Conservation (phyloP, 192 early-diverging fungal species). For the Thoreauomyces humboldtii region DNA sequence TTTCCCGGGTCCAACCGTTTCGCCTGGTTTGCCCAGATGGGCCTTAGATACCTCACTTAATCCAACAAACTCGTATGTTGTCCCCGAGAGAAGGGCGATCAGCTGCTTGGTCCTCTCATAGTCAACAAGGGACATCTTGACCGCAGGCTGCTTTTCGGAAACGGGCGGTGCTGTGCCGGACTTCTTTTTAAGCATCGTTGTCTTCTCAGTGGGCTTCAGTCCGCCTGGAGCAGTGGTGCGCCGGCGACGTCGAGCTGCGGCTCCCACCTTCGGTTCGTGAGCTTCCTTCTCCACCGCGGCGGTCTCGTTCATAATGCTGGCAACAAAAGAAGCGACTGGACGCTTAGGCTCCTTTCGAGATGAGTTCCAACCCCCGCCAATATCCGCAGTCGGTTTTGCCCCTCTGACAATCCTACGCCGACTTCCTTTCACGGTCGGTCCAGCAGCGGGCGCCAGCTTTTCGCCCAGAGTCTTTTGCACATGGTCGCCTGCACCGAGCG, state of each 20-base stretch:
- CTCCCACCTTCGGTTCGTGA: neutral
- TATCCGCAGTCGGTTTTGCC: neutral
- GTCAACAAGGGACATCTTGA: conserved; percentile 13
- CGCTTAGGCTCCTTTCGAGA: neutral
- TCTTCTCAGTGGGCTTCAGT: too few relatives aligned
- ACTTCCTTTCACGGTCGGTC: neutral
- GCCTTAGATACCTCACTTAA: conserved; percentile 6
- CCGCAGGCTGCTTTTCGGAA: conserved; percentile 3
- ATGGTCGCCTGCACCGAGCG: too few relatives aligned
- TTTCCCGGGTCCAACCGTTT: too few relatives aligned
- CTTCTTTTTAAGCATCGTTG: too few relatives aligned
- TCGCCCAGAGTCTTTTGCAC: neutral
- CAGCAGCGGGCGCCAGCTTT: neutral
- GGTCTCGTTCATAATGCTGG: conserved; percentile 1
- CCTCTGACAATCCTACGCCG: neutral
- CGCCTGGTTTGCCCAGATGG: neutral
- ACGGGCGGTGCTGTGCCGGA: neutral
- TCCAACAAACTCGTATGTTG: conserved; percentile 26
- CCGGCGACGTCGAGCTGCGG: too few relatives aligned
- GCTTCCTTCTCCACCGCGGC: neutral
- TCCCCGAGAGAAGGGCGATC: conserved; percentile 20
- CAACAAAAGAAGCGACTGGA: neutral
- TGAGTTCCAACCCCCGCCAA: conserved; percentile 1
- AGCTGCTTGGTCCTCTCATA: conserved; percentile 18
- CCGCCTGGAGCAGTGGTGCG: too few relatives aligned